Evolutionary conservation across 2,329 filamentous ascomycete species (phyloP).

Genomic region (Dichotomopilus funicola): DNA sequence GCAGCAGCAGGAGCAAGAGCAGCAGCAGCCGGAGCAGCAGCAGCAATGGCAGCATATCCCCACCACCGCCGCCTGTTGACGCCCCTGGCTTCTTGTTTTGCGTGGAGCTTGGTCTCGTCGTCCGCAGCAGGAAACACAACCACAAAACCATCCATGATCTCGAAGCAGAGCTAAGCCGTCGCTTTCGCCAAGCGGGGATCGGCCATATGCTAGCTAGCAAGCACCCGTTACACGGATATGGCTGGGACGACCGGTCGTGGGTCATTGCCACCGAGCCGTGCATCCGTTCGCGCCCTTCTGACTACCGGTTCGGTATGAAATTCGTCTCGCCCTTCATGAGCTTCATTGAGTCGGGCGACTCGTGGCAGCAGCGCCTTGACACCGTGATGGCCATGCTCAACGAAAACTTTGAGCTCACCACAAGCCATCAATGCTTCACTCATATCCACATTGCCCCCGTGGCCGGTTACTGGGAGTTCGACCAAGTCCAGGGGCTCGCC

Average conservation of each 20-base stretch:
- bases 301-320: conserved; percentile 23
- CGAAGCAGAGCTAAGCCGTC: conserved; percentile 18
- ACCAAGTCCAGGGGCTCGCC: conserved; percentile 20
- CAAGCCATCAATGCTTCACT: conserved; percentile 22
- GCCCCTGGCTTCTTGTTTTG: conserved; percentile 22
- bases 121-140: conserved; percentile 20
- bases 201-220: conserved; percentile 12
- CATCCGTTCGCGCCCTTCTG: conserved; percentile 15
- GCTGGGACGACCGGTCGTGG: conserved; percentile 15
- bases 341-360: conserved; percentile 16
- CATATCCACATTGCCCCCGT: conserved; percentile 20
- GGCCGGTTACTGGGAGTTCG: conserved; percentile 17
- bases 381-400: conserved; percentile 13
- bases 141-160: conserved; percentile 16
- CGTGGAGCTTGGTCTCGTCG: conserved; percentile 20
- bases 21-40: neutral
- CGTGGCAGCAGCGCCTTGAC: conserved; percentile 13
- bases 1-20: too few species aligned
- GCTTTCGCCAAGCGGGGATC: conserved; percentile 14
- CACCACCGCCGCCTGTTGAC: neutral
- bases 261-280: conserved; percentile 17
- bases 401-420: conserved; percentile 21
- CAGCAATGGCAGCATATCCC: neutral
- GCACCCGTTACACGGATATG: neutral
- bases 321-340: conserved; percentile 21